Base-by-base conservation (phyloP, 2,329 filamentous ascomycete species). In the Dichotomopilus funicola region DNA sequence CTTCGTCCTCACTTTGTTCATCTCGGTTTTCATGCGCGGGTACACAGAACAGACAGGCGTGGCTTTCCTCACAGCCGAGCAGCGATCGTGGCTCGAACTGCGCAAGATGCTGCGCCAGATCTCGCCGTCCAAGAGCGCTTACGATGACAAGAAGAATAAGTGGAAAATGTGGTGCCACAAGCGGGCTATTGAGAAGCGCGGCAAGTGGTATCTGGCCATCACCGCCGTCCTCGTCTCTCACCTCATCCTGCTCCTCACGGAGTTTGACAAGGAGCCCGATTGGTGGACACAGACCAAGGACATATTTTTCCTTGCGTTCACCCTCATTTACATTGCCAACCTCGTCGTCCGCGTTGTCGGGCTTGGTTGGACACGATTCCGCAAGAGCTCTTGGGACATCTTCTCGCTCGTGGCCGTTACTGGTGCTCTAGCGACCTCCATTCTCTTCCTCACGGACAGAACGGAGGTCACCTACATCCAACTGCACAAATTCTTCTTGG, bases 1-100 rank as follows among this genome's bases (percentile, higher is more conserved):
- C 61, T 99, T 99, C 72, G 88, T 99, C 59, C 79, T 99, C 67
- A 99, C 94, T 1, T 76, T 99, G 67, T 99, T 99, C 71, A 95
- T 99, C 48, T 97, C 94, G 55, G 94, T 99, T 59, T 99, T 99
- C 71, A 99, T 99, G 94, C 89, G 94, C 59, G 99, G 96, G 70
- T 99, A 99, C 72, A 99, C 94, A 0, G 94, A 99, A 72, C 91
- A 97, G 72, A 99, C 94, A 0, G 94, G 94, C 1, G 94, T 99
- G 44, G 94, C 94, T 2, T 99, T 92, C 69, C 75, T 99, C 64
- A 99, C 94, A 1, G 87, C 91, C 0, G 94, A 99, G 65, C 94
- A 99, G 69, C 86, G 94, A 63, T 96, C 92, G 0, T 99, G 94
- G 94, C 81, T 99, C 11, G 94, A 99, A 70, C 73, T 99, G 63